Evolutionary conservation across 441 rosid genomes (phyloP), one percentile per base, ranked within the genome.

Genomic region (Pelargonium cotyledonis): DNA sequence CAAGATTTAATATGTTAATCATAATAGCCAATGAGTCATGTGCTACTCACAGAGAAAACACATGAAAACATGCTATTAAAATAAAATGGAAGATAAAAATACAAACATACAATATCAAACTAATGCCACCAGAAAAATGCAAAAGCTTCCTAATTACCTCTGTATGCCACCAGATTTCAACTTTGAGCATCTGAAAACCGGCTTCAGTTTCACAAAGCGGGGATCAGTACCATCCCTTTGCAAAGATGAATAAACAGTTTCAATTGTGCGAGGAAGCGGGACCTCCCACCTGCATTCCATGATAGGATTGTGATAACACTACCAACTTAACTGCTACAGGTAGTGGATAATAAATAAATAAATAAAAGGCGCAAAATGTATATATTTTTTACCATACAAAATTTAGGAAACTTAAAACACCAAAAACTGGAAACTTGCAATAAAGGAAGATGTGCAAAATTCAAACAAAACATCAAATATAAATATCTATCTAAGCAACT

Each of bases 281-380:
- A 92, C 86, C 85, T 95, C 97, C 99, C 99, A 95, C 85, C 97
- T 90, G 85, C 90, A 84, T 67, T 71, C 64, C 67, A 71, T 63
- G 67, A 63, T 51, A 40, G 65, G 61, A 73, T 74, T 19, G 74
- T 75, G 47, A 81, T 67, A 73, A 72, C 44, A 61, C 38, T 38
- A 66, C 47, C 47, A 63, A 63, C 41, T 70, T 38, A 64, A 57
- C 43, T 65, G 51, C 51, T 43, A 51, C 38, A 46, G 12, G 43
- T 47, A 16, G 49, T 26, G 68, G 31, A 31, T 44, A 69, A 23
- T 23, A n/a, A n/a, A n/a, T n/a, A n/a, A n/a, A n/a, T n/a, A n/a
- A n/a, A n/a, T n/a, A n/a, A n/a, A n/a, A n/a, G n/a, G n/a, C n/a
- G n/a, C n/a, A n/a, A n/a, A n/a, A n/a, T n/a, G n/a, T n/a, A n/a